Percentiles rank a stretch among this genome's conserved stretches.
phyloP scores from a whole-genome alignment of 441 rosid genomes.

The Syzygium malaccense region DNA sequence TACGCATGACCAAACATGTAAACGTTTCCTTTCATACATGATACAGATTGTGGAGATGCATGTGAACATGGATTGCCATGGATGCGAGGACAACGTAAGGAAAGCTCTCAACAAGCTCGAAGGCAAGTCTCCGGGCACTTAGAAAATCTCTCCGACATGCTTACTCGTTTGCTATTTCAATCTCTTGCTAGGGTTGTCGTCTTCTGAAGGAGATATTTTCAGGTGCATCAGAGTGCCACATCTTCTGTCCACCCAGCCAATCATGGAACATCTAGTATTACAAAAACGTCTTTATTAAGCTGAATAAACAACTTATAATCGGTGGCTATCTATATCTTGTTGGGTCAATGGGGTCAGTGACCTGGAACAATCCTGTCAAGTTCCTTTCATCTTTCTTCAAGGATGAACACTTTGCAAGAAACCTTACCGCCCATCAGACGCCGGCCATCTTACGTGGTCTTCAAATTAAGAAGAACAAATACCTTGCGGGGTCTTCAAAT shows the following conservation, averaged over 20 bases:
- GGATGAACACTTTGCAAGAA: not conserved
- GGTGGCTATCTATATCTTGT: not conserved
- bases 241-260: not conserved
- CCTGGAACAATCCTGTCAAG: not conserved
- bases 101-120: constrained; percentile 4
- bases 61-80: constrained; percentile 5
- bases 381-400: not conserved
- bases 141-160: not conserved
- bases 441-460: no score
- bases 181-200: not conserved
- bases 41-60: constrained; percentile 12
- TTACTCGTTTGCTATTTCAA: not conserved
- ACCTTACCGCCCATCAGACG: not conserved
- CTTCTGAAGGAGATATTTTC: not conserved
- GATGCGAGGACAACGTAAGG: constrained; percentile 7
- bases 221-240: not conserved
- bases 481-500: not conserved
- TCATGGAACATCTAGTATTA: not conserved
- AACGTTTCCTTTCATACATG: not conserved
- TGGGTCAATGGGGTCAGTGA: not conserved
- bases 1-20: not conserved
- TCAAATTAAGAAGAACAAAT: not conserved
- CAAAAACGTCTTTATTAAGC: not conserved
- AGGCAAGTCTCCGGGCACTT: not conserved
- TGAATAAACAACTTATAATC: not conserved